phyloP scores from a whole-genome alignment of 2,329 filamentous ascomycete genomes.

The Aureobasidium sp. region DNA sequence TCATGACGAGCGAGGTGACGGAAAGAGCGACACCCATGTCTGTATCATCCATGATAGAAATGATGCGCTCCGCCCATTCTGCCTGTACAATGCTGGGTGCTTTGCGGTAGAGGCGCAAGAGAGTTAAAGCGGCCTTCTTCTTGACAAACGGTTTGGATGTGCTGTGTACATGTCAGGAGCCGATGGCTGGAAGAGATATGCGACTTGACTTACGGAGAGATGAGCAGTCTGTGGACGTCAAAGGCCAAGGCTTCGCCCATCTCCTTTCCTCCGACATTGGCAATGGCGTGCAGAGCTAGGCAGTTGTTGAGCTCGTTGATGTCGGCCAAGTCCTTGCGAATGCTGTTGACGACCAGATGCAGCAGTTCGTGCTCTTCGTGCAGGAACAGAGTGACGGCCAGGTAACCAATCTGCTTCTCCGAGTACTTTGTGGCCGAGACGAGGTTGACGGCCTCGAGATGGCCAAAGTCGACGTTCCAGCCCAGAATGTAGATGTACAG shows the following conservation, averaged over 20 bases:
- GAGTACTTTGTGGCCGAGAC: constrained; percentile 97
- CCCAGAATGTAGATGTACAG: constrained; percentile 98
- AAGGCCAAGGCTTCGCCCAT: constrained; percentile 91
- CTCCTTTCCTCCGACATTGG: constrained; percentile 91
- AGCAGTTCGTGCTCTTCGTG: constrained; percentile 96
- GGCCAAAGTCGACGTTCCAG: constrained; percentile 98
- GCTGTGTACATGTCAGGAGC: constrained; percentile 30
- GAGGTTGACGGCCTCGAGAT: constrained; percentile 95
- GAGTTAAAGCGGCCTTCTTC: constrained; percentile 93
- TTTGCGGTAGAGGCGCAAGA: constrained; percentile 91
- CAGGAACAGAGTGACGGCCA: constrained; percentile 93
- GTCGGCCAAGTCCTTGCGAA: constrained; percentile 89
- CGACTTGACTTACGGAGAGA: constrained; percentile 68
- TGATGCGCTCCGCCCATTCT: constrained; percentile 96
- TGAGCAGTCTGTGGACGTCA: constrained; percentile 88
- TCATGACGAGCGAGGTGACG: constrained; percentile 91
- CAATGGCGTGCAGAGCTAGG: constrained; percentile 90
- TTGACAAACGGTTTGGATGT: constrained; percentile 96
- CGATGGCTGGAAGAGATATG: background rate
- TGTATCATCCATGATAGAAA: constrained; percentile 95
- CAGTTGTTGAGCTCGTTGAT: constrained; percentile 98
- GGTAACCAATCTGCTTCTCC: constrained; percentile 97
- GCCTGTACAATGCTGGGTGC: constrained; percentile 87
- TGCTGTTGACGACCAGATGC: constrained; percentile 96
- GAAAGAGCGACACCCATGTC: constrained; percentile 93